phyloP scores from a whole-genome alignment of 73 alveolate genomes.

The Symbiodinium pilosum region DNA sequence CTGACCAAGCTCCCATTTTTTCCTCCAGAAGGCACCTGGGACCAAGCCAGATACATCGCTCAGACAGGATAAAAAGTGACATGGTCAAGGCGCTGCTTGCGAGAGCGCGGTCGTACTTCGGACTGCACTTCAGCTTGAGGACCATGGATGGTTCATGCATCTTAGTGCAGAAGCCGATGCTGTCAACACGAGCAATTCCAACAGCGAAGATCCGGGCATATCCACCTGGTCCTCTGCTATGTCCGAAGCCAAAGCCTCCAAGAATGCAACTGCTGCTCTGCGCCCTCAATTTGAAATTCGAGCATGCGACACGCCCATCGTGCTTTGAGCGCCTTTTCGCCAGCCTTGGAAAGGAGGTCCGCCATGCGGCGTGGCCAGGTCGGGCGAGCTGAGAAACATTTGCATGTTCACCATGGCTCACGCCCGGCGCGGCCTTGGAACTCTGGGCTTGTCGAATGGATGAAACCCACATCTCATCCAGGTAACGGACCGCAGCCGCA shows the following conservation, averaged over 20 bases:
- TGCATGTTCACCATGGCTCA: conserved; percentile 84
- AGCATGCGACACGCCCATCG: too few relatives aligned
- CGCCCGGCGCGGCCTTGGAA: not conserved
- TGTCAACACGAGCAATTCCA: not conserved
- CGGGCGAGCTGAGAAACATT: conserved; percentile 74
- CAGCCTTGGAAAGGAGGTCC: conserved; percentile 94
- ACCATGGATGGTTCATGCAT: conserved; percentile 90
- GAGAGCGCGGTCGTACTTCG: conserved; percentile 76
- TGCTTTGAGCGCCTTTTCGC: conserved; percentile 68
- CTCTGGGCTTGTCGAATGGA: not conserved
- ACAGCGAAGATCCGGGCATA: not conserved
- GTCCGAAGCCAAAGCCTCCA: conserved; percentile 90
- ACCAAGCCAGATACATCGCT: not conserved
- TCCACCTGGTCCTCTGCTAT: conserved; percentile 77
- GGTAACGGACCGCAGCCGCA: too few relatives aligned
- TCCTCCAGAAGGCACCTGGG: conserved; percentile 75
- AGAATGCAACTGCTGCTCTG: too few relatives aligned
- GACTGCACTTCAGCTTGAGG: conserved; percentile 63
- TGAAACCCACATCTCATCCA: too few relatives aligned
- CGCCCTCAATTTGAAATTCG: too few relatives aligned
- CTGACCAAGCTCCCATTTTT: conserved; percentile 88
- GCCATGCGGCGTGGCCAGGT: conserved; percentile 72
- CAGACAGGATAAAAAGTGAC: not conserved
- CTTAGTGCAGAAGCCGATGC: not conserved
- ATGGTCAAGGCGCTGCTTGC: conserved; percentile 39